Evolutionary conservation across 202 grass and related monocot species (phyloP).

Genomic region (Eragrostis tef): DNA sequence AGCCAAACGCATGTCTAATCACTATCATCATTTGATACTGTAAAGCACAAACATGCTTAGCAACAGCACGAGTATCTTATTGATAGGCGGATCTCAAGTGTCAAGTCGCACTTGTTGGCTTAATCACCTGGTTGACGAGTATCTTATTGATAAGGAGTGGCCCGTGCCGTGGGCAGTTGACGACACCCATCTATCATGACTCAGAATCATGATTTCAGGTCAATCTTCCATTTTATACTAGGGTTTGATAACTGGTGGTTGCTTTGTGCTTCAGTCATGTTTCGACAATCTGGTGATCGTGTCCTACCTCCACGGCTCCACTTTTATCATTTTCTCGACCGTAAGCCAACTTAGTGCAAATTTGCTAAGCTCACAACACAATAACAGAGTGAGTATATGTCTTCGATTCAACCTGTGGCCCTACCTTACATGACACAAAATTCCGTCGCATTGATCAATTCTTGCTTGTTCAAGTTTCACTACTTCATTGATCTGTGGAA

Average conservation of each 20-base stretch:
- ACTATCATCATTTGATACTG: neutral
- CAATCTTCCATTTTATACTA: neutral
- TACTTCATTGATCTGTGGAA: too few species aligned
- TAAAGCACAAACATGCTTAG: constrained; percentile 18
- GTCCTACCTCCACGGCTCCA: too few species aligned
- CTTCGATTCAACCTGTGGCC: too few species aligned
- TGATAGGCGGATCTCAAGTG: neutral
- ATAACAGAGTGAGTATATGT: too few species aligned
- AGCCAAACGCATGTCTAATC: neutral
- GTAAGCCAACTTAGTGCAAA: too few species aligned
- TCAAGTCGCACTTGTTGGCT: neutral
- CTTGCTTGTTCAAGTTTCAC: too few species aligned
- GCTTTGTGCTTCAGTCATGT: neutral
- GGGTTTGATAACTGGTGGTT: neutral
- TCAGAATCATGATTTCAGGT: neutral
- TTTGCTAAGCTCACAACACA: too few species aligned
- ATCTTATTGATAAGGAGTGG: neutral
- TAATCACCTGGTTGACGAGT: constrained; percentile 13
- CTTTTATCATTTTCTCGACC: too few species aligned
- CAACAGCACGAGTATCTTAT: neutral
- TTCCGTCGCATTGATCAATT: too few species aligned
- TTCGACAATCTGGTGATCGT: neutral
- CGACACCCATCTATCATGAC: neutral
- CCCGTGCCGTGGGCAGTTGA: neutral
- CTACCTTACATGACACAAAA: too few species aligned